Conservation (phyloP, 176 grass and related monocot genomes). For the Coix lacrymajobi region DNA sequence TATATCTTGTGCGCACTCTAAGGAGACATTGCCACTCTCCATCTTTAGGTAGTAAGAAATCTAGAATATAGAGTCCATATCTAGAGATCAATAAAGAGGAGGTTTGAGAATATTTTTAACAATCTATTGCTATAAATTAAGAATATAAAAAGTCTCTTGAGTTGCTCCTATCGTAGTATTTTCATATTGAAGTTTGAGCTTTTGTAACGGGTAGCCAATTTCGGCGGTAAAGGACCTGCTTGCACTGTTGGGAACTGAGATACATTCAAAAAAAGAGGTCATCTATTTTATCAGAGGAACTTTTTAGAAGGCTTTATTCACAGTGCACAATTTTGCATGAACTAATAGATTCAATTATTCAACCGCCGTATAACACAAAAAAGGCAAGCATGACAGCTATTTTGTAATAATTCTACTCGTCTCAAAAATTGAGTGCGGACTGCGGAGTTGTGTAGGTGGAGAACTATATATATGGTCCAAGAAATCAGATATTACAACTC, state of each 20-base stretch:
- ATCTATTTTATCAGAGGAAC: neutral
- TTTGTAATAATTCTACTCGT: neutral
- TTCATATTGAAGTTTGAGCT: neutral
- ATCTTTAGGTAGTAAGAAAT: too few species aligned
- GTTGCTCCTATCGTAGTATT: too few species aligned
- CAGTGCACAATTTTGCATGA: neutral
- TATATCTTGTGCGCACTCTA: too few species aligned
- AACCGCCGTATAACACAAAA: neutral
- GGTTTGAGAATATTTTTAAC: too few species aligned
- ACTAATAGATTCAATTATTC: neutral
- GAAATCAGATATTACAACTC: neutral
- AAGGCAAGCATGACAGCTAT: neutral
- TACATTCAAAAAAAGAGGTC: too few species aligned
- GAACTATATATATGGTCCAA: neutral
- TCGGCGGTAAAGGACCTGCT: neutral
- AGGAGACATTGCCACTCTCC: too few species aligned
- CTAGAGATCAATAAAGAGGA: too few species aligned
- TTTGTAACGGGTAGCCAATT: neutral
- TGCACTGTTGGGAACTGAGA: neutral
- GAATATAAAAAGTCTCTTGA: too few species aligned
- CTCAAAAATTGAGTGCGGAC: neutral
- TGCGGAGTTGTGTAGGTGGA: neutral
- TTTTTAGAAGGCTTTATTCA: neutral
- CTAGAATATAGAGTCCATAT: too few species aligned
- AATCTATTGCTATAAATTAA: too few species aligned